These are phyloP conservation scores for Luffa acutangula DNA, from an alignment of 306 rosid genomes.

Conservation along the genomic window DNA sequence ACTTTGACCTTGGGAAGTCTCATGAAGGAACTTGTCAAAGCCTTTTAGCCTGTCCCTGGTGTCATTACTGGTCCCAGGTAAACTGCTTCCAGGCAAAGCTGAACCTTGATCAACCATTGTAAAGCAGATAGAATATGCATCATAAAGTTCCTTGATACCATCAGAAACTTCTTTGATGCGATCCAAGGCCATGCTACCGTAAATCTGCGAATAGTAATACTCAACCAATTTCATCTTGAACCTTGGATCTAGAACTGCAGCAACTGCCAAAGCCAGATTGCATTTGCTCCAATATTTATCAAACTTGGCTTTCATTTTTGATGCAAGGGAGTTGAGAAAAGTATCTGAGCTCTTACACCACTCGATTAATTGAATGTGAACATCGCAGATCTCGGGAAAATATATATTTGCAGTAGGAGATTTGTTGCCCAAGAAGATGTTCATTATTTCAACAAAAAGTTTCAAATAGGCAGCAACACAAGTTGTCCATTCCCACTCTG, in stretches of 20 bases:
- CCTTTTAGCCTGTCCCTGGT: constrained; percentile 82
- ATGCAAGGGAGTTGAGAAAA: constrained; percentile 55
- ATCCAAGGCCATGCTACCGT: constrained; percentile 81
- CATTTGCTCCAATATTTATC: constrained; percentile 96
- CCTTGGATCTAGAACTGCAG: constrained; percentile 86
- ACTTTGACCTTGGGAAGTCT: constrained; percentile 64
- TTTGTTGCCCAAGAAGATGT: constrained; percentile 47
- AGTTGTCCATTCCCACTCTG: constrained; percentile 73
- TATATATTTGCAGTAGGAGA: constrained; percentile 68
- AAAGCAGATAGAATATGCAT: constrained; percentile 70
- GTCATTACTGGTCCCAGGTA: constrained; percentile 53
- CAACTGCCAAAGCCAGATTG: constrained; percentile 74
- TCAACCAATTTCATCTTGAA: constrained; percentile 92
- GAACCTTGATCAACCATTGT: constrained; percentile 86
- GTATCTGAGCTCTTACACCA: constrained; percentile 79
- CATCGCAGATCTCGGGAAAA: constrained; percentile 85
- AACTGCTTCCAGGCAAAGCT: constrained; percentile 71
- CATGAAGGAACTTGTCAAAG: constrained; percentile 85
- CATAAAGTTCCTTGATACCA: constrained; percentile 70
- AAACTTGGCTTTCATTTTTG: constrained; percentile 69
- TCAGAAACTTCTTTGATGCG: constrained; percentile 83
- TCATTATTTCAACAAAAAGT: constrained; percentile 67
- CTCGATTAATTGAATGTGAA: constrained; percentile 74
- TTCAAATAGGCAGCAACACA: constrained; percentile 53
- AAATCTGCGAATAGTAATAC: constrained; percentile 88